Base-by-base conservation (phyloP, 345 rosid genomes). In the Eucalyptus tenuipes region DNA sequence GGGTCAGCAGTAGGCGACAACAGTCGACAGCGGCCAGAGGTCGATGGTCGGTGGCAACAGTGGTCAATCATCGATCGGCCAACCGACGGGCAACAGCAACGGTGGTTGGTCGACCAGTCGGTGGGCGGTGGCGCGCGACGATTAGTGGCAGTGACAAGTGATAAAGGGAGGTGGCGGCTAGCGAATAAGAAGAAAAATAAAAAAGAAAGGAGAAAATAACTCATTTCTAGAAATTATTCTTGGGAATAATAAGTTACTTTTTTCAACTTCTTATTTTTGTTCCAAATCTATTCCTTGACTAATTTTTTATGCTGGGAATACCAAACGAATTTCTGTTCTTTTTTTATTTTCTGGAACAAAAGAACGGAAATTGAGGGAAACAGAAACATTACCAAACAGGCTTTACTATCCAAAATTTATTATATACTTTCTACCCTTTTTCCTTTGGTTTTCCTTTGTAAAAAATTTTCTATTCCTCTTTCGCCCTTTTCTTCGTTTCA, bases 21-120 rank as follows among this genome's bases (percentile, higher is more conserved):
- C 0, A 0, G 8, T 18, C 0, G 1, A 1, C 0, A 18, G 0
- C 0, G 0, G 0, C 55, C 0, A 0, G 0, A 18, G 55, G 55
- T 2, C 0, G 10, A 18, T 52, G 24, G 55, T 18, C 3, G 10
- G 10, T 18, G 55, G 24, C 10, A 7, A 0, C 0, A 3, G 4
- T 0, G 1, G 0, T 52, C 2, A 0, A 52, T 7, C 55, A 52
- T 52, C 3, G 4, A 24, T 18, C 1, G 4, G 2, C 55, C 0
- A 52, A 1, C 24, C 0, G 0, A 18, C 0, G 10, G 4, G 55
- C 55, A 18, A 52, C 7, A 4, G 24, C 10, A 2, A 52, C 0
- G 2, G 1, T 0, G 0, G 0, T 50, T 0, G 20, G 2, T 16
- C 3, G 20, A 1, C 53, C 0, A 3, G 2, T 4, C n/a, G n/a